These are phyloP conservation scores for Chlamydomonas incerta DNA, from an alignment of 139 green algal species.

Conservation along the genomic window DNA sequence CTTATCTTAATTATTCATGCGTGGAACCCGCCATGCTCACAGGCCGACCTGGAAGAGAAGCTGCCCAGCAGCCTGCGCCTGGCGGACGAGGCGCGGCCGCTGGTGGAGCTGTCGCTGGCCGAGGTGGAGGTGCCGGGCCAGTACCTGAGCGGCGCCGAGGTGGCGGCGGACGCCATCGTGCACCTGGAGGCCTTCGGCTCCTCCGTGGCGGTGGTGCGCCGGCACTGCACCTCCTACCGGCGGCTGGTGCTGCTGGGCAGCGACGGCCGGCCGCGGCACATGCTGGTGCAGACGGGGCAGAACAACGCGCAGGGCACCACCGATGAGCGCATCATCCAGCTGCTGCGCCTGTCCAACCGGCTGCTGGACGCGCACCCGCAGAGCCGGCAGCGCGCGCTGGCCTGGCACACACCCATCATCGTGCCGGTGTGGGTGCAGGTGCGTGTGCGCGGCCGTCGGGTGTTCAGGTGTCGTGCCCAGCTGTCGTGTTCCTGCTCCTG, in stretches of 20 bases:
- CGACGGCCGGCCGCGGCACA: slow-evolving; percentile 84
- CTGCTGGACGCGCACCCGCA: slow-evolving; percentile 81
- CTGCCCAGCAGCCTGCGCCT: slow-evolving; percentile 81
- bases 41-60: slow-evolving; percentile 81
- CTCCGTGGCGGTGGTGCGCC: slow-evolving; percentile 87
- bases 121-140: slow-evolving; percentile 95
- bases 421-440: slow-evolving; percentile 89
- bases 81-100: slow-evolving; percentile 76
- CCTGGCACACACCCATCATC: slow-evolving; percentile 88
- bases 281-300: slow-evolving; percentile 87
- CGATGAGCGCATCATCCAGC: slow-evolving; percentile 85
- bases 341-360: slow-evolving; percentile 81
- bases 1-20: too few species aligned
- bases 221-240: slow-evolving; percentile 79
- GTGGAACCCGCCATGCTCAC: background rate
- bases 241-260: slow-evolving; percentile 86
- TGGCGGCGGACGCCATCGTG: slow-evolving; percentile 68
- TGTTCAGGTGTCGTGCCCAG: too few species aligned
- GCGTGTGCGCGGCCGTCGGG: too few species aligned
- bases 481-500: too few species aligned
- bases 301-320: slow-evolving; percentile 64
- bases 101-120: slow-evolving; percentile 76
- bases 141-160: slow-evolving; percentile 69
- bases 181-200: slow-evolving; percentile 87
- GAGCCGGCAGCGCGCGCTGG: slow-evolving; percentile 72